Evolutionary conservation across 306 rosid genomes (phyloP).

Genomic region (Trifolium fragiferum): DNA sequence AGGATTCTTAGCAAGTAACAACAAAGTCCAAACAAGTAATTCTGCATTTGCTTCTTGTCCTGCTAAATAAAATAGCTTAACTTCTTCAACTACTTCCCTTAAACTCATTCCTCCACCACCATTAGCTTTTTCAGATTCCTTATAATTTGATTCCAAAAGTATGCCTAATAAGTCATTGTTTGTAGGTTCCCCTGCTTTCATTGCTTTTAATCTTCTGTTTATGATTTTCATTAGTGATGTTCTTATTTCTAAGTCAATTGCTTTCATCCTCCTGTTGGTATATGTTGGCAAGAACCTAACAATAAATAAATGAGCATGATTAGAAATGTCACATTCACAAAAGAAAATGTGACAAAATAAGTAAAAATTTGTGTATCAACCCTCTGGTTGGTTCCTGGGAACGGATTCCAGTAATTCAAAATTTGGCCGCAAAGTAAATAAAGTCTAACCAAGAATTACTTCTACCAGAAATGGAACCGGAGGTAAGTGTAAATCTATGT

Average conservation of each 20-base stretch:
- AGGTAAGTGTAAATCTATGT: too few relatives aligned
- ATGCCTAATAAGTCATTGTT: constrained; percentile 49
- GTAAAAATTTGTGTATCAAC: too few relatives aligned
- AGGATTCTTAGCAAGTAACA: constrained; percentile 44
- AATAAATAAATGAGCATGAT: constrained; percentile 4
- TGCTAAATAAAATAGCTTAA: constrained; percentile 48
- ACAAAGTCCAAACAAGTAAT: constrained; percentile 46
- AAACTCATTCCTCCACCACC: constrained; percentile 53
- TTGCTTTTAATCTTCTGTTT: constrained; percentile 47
- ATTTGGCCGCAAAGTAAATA: too few relatives aligned
- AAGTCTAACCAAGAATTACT: too few relatives aligned
- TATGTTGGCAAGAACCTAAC: constrained; percentile 48
- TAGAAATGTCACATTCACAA: not conserved
- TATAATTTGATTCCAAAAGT: constrained; percentile 51
- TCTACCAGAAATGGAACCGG: too few relatives aligned
- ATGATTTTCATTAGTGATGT: constrained; percentile 43
- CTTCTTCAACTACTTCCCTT: constrained; percentile 49
- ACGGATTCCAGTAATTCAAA: too few relatives aligned
- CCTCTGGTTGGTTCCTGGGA: too few relatives aligned
- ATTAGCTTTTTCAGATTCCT: constrained; percentile 42
- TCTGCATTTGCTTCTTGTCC: constrained; percentile 54
- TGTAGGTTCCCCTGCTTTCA: constrained; percentile 46
- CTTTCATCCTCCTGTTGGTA: constrained; percentile 53
- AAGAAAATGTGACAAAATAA: too few relatives aligned
- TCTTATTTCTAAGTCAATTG: constrained; percentile 50